These are phyloP conservation scores for Quercus dentata DNA, from an alignment of 306 rosid species.

Conservation along the genomic window DNA sequence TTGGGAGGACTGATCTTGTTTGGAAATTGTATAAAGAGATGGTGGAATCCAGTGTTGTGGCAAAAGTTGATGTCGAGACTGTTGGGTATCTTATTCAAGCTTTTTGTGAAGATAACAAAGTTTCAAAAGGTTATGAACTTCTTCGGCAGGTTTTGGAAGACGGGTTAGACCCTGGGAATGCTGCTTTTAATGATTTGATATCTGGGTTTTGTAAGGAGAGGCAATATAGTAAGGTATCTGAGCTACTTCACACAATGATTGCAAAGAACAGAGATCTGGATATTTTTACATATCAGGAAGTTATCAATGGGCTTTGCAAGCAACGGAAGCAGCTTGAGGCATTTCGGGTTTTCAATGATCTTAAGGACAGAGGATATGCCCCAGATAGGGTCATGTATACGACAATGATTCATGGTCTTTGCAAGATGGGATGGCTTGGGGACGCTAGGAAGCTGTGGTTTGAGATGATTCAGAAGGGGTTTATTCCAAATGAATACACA, in stretches of 20 bases:
- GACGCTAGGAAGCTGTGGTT: constrained; percentile 78
- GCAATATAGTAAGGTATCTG: constrained; percentile 44
- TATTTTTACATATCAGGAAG: constrained; percentile 52
- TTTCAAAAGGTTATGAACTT: constrained; percentile 53
- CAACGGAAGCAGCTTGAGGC: constrained; percentile 32
- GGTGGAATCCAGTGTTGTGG: constrained; percentile 50
- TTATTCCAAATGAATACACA: constrained; percentile 56
- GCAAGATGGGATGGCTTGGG: constrained; percentile 38
- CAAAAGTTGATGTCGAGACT: constrained; percentile 47
- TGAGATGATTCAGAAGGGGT: constrained; percentile 75
- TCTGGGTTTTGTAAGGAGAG: constrained; percentile 48
- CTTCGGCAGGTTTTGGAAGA: constrained; percentile 53
- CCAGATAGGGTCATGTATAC: constrained; percentile 73
- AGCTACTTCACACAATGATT: constrained; percentile 73
- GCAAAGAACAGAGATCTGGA: constrained; percentile 35
- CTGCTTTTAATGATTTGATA: constrained; percentile 51
- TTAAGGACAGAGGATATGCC: constrained; percentile 75
- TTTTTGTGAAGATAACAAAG: constrained; percentile 46
- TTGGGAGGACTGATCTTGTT: constrained; percentile 49
- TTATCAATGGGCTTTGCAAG: constrained; percentile 61
- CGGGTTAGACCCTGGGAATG: constrained; percentile 48
- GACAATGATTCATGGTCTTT: constrained; percentile 60
- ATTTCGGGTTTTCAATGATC: constrained; percentile 59
- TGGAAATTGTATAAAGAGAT: constrained; percentile 66
- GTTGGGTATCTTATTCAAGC: constrained; percentile 58